These are phyloP conservation scores for Tetracladium marchalianum DNA, from an alignment of 495 filamentous ascomycete genomes.

Conservation along the genomic window DNA sequence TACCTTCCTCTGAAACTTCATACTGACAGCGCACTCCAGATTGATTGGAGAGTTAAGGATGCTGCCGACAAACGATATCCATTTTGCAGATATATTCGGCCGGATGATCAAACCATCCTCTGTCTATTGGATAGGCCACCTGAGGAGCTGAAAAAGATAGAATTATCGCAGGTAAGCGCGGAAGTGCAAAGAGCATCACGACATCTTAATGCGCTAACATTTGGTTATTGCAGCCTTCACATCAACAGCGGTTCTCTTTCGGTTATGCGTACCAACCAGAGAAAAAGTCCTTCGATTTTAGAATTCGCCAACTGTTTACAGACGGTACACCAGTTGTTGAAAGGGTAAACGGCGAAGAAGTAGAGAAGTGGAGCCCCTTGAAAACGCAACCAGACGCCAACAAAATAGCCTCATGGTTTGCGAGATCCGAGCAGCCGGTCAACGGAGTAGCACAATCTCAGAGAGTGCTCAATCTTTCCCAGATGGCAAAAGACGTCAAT, in stretches of 20 bases:
- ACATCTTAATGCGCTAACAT: too few relatives aligned
- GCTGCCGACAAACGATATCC: not conserved
- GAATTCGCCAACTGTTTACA: not conserved
- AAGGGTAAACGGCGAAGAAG: too few relatives aligned
- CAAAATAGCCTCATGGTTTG: too few relatives aligned
- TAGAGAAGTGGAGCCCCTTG: too few relatives aligned
- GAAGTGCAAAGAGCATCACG: too few relatives aligned
- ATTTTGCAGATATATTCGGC: not conserved
- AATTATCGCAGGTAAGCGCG: not conserved
- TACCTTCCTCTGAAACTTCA: not conserved
- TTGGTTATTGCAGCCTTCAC: not conserved
- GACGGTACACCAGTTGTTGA: not conserved
- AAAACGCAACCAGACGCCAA: too few relatives aligned
- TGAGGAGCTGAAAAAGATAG: not conserved
- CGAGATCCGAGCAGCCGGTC: too few relatives aligned
- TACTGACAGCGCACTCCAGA: not conserved
- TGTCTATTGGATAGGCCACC: constrained; percentile 1
- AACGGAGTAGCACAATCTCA: too few relatives aligned
- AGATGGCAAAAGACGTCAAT: too few relatives aligned
- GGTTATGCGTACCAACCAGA: not conserved
- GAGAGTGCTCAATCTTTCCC: too few relatives aligned
- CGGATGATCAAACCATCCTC: constrained; percentile 2
- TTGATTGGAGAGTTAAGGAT: too few relatives aligned
- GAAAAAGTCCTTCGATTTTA: not conserved
- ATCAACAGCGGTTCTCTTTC: constrained; percentile 5